Evolutionary conservation across 2,329 filamentous ascomycete genomes (phyloP), one percentile per base, ranked within the genome.

Genomic region (Endothia cerciana): DNA sequence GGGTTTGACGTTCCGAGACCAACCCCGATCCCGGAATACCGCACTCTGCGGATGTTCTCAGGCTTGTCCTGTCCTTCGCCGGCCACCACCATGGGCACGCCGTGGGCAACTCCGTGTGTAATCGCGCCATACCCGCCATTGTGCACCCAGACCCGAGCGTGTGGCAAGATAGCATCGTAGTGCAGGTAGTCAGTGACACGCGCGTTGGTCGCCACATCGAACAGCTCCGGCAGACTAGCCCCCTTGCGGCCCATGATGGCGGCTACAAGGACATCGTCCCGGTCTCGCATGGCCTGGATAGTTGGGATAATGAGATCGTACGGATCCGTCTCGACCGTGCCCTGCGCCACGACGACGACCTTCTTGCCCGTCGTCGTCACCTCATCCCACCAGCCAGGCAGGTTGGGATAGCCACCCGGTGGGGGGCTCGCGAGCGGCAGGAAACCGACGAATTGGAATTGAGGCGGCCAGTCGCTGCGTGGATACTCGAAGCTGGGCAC

Each of bases 51-150:
- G 4, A 75, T 72, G 65, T 77, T 80, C 66, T 80, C 78, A 5
- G 72, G 71, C 72, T 80, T 80, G 68, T 80, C 78, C 73, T 80
- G 78, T 0, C 77, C 77, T 64, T 79, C 78, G 19, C 78, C 78
- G 0, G 77, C 77, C 2, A 77, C 73, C 0, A 80, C 76, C 76
- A 79, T 78, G 3, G 78, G 77, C 28, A 79, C 75, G 4, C 76
- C 78, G 61, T 78, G 74, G 7, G 76, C 76, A 55, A 80, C 74
- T 15, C 77, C 78, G 62, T 80, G 78, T 60, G 74, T 76, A 11
- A 79, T 74, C 4, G 78, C 78, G 4, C 78, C 78, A 65, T 78
- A 80, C 1, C 78, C 78, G 2, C 74, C 78, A 62, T 80, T 80
- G 66, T 79, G 77, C 4, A 80, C 72, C 76, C 77, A 80, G 1